These are phyloP conservation scores for Macadamia tetraphylla DNA, from an alignment of 164 flowering plant species.

Conservation along the genomic window DNA sequence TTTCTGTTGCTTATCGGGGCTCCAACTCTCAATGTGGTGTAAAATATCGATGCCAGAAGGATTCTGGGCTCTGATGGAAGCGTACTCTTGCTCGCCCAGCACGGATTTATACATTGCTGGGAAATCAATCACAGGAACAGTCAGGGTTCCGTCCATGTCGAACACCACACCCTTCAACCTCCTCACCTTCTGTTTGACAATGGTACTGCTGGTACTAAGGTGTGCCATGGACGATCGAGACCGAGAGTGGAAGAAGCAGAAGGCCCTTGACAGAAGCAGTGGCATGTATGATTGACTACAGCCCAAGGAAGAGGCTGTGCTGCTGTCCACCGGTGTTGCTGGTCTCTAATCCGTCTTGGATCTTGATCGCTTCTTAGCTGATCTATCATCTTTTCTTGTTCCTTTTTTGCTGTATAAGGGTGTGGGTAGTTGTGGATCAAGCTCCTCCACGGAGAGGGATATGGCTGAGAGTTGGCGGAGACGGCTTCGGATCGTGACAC, in stretches of 20 bases:
- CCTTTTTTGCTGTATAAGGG: too few species aligned
- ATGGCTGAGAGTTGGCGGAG: too few species aligned
- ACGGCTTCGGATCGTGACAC: too few species aligned
- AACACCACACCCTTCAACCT: conserved; percentile 79
- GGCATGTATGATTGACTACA: neutral
- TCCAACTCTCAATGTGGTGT: conserved; percentile 74
- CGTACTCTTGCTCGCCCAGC: conserved; percentile 69
- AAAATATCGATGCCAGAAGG: conserved; percentile 83
- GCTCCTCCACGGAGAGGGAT: too few species aligned
- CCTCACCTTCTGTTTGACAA: conserved; percentile 14
- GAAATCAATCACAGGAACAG: conserved; percentile 88
- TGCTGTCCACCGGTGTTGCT: too few species aligned
- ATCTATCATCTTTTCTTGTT: too few species aligned
- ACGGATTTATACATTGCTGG: conserved; percentile 79
- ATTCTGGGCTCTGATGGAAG: conserved; percentile 31
- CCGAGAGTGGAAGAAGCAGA: neutral
- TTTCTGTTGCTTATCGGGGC: conserved; percentile 46
- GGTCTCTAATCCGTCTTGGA: too few species aligned
- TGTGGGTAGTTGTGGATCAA: too few species aligned
- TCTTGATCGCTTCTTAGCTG: too few species aligned
- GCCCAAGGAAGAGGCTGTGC: too few species aligned
- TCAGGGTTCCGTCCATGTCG: conserved; percentile 98
- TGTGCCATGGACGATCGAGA: conserved; percentile 10
- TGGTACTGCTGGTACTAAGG: neutral
- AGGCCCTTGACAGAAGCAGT: neutral